These are phyloP conservation scores for Alternaria rosae DNA, from an alignment of 2,329 filamentous ascomycete genomes.

Conservation along the genomic window DNA sequence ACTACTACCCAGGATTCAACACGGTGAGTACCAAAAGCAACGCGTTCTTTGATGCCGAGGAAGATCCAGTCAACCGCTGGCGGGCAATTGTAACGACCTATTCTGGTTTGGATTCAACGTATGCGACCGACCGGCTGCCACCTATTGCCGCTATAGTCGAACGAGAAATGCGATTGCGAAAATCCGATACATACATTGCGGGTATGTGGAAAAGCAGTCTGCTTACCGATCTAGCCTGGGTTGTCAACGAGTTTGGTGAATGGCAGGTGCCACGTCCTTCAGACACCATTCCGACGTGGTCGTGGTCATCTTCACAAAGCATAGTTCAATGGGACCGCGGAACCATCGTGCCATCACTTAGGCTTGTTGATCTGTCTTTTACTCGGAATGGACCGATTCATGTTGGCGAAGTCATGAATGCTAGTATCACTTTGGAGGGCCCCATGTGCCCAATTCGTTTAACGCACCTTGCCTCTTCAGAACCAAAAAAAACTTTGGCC, in stretches of 20 bases:
- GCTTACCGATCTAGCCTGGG: background rate
- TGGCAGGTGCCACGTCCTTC: background rate
- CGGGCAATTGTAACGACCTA: background rate
- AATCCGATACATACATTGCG: background rate
- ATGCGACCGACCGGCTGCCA: background rate
- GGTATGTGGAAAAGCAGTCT: background rate
- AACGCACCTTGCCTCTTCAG: no score
- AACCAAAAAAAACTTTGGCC: no score
- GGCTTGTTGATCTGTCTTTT: background rate
- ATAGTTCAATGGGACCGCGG: fast-evolving
- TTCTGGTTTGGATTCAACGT: background rate
- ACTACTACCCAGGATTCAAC: fast-evolving
- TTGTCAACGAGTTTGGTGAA: no score
- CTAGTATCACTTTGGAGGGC: background rate
- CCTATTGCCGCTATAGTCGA: background rate
- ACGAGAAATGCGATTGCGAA: background rate
- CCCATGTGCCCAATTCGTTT: background rate
- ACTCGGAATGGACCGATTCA: background rate
- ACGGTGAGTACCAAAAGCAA: fast-evolving
- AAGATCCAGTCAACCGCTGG: background rate
- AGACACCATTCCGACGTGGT: background rate
- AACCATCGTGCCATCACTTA: background rate
- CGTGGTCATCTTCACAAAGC: background rate
- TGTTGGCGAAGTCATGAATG: background rate
- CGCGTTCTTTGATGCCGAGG: background rate